A percentile compares a stretch with the other conserved stretches of the same genome.
Conservation (phyloP, 345 rosid species). For the Isatis tinctoria region DNA sequence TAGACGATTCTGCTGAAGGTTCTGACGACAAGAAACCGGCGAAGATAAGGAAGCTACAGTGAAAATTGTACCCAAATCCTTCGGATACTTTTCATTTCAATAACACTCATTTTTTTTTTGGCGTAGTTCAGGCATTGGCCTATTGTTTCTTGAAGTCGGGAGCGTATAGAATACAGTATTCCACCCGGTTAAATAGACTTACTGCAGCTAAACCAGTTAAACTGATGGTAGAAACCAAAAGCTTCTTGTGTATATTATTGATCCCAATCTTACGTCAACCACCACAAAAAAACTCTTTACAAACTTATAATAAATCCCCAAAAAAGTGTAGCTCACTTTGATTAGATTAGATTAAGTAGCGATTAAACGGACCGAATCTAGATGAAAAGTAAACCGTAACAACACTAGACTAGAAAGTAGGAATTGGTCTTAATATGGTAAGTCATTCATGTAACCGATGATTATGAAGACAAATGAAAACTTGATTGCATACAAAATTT, state of each 20-base stretch:
- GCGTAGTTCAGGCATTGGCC: not conserved
- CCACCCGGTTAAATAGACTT: not conserved
- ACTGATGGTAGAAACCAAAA: not conserved
- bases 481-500: not conserved
- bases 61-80: not conserved
- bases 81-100: not conserved
- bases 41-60: conserved; percentile 58
- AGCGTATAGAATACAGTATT: not conserved
- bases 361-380: not conserved
- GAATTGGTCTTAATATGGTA: not conserved
- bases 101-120: not conserved
- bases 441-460: too few species aligned
- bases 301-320: too few species aligned
- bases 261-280: not conserved
- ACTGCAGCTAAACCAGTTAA: not conserved
- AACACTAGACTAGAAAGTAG: too few species aligned
- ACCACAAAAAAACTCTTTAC: not conserved
- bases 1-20: conserved; percentile 25
- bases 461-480: not conserved
- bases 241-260: not conserved
- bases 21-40: conserved; percentile 32
- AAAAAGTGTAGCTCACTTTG: too few species aligned
- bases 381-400: not conserved
- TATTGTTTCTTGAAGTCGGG: not conserved
- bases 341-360: too few species aligned